Evolutionary conservation across 73 alveolate genomes (phyloP).

Genomic region (Urostyla sp.): DNA sequence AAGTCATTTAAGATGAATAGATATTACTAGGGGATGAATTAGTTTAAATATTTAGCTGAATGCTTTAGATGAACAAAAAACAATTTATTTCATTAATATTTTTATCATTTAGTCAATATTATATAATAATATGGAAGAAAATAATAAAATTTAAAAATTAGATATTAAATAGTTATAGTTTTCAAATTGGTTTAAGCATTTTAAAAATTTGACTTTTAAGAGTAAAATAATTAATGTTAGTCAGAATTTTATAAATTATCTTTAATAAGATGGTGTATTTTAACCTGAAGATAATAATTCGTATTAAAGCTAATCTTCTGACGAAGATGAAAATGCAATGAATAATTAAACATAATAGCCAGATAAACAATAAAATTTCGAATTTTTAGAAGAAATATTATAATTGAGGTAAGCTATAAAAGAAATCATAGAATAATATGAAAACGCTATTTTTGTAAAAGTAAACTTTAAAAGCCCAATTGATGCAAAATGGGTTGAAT

Average conservation of each 20-base stretch:
- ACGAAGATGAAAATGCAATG: constrained; percentile 16
- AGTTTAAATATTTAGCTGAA: too few relatives aligned
- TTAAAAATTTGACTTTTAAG: constrained; percentile 31
- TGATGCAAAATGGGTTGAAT: constrained; percentile 66
- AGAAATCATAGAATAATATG: neutral
- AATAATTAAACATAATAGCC: neutral
- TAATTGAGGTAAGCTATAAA: neutral
- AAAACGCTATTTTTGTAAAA: constrained; percentile 43
- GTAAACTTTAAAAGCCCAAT: constrained; percentile 57
- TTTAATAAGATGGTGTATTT: constrained; percentile 56
- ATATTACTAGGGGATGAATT: too few relatives aligned
- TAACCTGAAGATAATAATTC: constrained; percentile 44
- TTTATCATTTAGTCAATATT: too few relatives aligned
- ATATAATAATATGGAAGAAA: neutral
- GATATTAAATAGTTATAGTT: neutral
- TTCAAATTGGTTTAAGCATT: constrained; percentile 46
- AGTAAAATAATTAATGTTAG: constrained; percentile 30
- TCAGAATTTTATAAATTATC: constrained; percentile 26
- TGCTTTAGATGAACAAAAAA: too few relatives aligned
- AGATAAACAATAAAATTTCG: neutral
- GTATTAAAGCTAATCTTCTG: neutral
- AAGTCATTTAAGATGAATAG: too few relatives aligned
- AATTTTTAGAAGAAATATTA: constrained; percentile 8
- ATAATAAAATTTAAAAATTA: too few relatives aligned
- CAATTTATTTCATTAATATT: too few relatives aligned